Percentiles rank a stretch among this genome's conserved stretches.
These are phyloP conservation scores for Penicillium polonicum DNA, from an alignment of 2,329 filamentous ascomycete species.

Conservation along the genomic window DNA sequence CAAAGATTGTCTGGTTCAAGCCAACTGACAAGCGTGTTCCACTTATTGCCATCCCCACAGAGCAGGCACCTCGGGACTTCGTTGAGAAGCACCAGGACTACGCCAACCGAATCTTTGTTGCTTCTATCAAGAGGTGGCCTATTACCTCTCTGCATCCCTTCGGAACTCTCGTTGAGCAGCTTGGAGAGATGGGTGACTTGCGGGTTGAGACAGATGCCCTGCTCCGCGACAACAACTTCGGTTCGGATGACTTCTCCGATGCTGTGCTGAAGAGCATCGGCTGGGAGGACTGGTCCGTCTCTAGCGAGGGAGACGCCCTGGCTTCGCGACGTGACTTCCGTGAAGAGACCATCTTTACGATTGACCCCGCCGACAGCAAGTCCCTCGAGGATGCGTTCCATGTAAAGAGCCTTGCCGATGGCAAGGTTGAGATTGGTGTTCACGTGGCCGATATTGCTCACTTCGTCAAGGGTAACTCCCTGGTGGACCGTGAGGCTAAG, in stretches of 20 bases:
- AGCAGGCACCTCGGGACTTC: slow-evolving; percentile 95
- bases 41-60: slow-evolving; percentile 94
- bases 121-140: slow-evolving; percentile 98
- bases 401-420: slow-evolving; percentile 78
- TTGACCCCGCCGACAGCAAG: slow-evolving; percentile 83
- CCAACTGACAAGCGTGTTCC: slow-evolving; percentile 98
- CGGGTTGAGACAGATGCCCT: slow-evolving; percentile 98
- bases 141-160: slow-evolving; percentile 99
- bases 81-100: slow-evolving; percentile 98
- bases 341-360: slow-evolving; percentile 81
- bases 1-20: slow-evolving; percentile 99
- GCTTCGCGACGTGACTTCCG: slow-evolving; percentile 85
- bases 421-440: slow-evolving; percentile 88
- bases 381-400: slow-evolving; percentile 93
- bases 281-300: slow-evolving; percentile 85
- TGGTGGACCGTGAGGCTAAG: slow-evolving; percentile 95
- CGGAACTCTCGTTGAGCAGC: slow-evolving; percentile 92
- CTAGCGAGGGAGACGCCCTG: slow-evolving; percentile 76
- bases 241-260: slow-evolving; percentile 95
- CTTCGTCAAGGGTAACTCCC: slow-evolving; percentile 93
- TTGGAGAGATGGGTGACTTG: slow-evolving; percentile 94
- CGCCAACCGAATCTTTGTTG: slow-evolving; percentile 95
- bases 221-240: slow-evolving; percentile 97
- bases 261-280: slow-evolving; percentile 91
- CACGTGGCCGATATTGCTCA: slow-evolving; percentile 94